Base-by-base conservation (phyloP, 306 rosid species). In the Prunus kanzakura region DNA sequence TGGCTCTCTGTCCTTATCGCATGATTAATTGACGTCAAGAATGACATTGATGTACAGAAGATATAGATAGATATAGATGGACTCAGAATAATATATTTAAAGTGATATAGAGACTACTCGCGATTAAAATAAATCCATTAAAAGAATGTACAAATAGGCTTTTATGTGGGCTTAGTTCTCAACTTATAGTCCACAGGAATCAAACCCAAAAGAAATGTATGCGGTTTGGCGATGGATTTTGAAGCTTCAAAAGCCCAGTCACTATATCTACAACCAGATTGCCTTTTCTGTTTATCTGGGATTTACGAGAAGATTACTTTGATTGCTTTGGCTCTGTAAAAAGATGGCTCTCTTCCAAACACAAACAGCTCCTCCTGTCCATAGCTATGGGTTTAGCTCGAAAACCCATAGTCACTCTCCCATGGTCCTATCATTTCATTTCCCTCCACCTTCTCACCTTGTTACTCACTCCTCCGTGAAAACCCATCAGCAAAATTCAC, bases 331-430 rank as follows among this genome's bases (percentile, higher is more conserved):
- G 22, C 68, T 73, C 46, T 23, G 58, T 58, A 60, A 4, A 46
- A 43, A 45, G 62, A 90, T 92, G 96, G 84, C 89, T 82, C 84
- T 85, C 49, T 76, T 85, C 82, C 85, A 73, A 55, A 61, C 79
- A 61, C 86, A 60, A 1, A 58, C 76, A 23, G 47, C 71, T 32
- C 75, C 67, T 76, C 88, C 79, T 29, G 58, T 27, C 69, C 57
- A 45, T 46, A 2, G 46, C 58, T 16, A 73, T 45, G 20, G 77
- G 20, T 61, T 73, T 12, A 25, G 29, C 68, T 43, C 27, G 57
- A 45, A 60, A 25, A 5, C 68, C 20, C 85, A 13, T 69, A 41
- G 1, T 73, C 52, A 35, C 64, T 65, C 80, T 82, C 73, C 88
- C 57, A 43, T 84, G 68, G 27, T 66, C 78, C 60, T 78, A 55